Evolutionary conservation across 331 rosid genomes (phyloP), one percentile per base, ranked within the genome.

Genomic region (Pyrus hybrid): DNA sequence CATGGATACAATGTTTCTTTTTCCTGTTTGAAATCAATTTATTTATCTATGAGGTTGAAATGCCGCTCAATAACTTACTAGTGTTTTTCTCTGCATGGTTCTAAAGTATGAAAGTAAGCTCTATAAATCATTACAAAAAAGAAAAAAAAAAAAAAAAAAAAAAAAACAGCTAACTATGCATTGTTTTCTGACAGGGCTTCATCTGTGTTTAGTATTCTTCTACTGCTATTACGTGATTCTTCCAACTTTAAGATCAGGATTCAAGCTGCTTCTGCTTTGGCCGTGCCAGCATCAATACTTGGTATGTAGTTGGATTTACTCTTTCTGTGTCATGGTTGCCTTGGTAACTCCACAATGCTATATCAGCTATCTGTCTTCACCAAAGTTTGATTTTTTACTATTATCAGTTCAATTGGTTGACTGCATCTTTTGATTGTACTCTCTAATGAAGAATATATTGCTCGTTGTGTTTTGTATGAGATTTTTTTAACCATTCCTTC

Each of bases 221-320:
- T 93, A 64, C 88, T 91, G 25, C 84, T 93, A 18, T 82, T 93
- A 64, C 97, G 86, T 23, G 89, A 90, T 82, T 91, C 98, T 69
- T 88, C 96, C 16, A 90, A 93, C 85, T 91, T 79, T 81, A 93
- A 91, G 87, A 90, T 91, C 87, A 88, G 91, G 85, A 93, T 93
- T 80, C 98, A 91, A 86, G 97, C 98, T 81, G 97, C 98, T 61
- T 94, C 92, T 63, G 96, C 98, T 63, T 80, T 93, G 87, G 89
- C 98, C 47, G 95, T 93, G 84, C 98, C 98, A 7, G 75, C 77
- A 60, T 86, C 96, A 13, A 76, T 84, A 66, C 80, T 68, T 80
- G 97, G 98, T 93, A 79, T 73, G 81, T 67, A 30, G 29, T 33
- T 70, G 51, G 20, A 25, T 68, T 63, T 35, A 23, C 77, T 33